Percentiles rank a stretch among this genome's conserved stretches.
These are phyloP conservation scores for Claviceps sorghi DNA, from an alignment of 2,329 filamentous ascomycete genomes.

Conservation along the genomic window DNA sequence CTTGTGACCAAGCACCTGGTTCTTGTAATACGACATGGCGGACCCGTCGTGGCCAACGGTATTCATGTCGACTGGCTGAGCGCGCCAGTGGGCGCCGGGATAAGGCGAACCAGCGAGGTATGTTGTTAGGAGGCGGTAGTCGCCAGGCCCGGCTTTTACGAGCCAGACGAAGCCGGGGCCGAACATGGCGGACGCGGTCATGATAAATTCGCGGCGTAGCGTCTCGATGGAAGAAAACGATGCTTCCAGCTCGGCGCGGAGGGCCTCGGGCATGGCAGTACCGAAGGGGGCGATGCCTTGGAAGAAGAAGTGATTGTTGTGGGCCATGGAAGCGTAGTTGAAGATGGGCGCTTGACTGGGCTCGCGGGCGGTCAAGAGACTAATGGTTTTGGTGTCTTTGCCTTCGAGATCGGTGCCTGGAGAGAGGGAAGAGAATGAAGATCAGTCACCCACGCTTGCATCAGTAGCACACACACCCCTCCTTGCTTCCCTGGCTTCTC, in stretches of 20 bases:
- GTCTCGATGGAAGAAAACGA: conserved; percentile 75
- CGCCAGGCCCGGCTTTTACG: conserved; percentile 40
- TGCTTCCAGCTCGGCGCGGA: conserved; percentile 45
- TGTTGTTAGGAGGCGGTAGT: conserved; percentile 62
- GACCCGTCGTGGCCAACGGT: conserved; percentile 31
- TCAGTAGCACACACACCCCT: neutral
- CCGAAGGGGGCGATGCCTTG: conserved; percentile 30
- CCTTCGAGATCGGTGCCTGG: conserved; percentile 50
- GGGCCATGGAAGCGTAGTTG: conserved; percentile 93
- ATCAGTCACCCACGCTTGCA: neutral
- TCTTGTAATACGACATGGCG: conserved; percentile 24
- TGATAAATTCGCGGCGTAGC: conserved; percentile 63
- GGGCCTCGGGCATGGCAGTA: conserved; percentile 37
- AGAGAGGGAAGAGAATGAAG: neutral
- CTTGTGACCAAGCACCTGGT: conserved; percentile 18
- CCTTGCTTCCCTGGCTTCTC: neutral
- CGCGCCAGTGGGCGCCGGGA: conserved; percentile 68
- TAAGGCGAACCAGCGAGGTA: conserved; percentile 88
- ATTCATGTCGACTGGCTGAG: conserved; percentile 56
- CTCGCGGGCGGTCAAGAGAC: conserved; percentile 64
- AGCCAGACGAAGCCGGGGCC: conserved; percentile 97
- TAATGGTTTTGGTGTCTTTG: conserved; percentile 48
- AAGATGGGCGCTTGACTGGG: conserved; percentile 66
- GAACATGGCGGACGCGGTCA: conserved; percentile 81
- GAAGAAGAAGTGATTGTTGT: conserved; percentile 85